Percentiles rank a stretch among this genome's conserved stretches.
phyloP scores from a whole-genome alignment of 768 basidiomycete genomes.

The Podaxis rugospora region DNA sequence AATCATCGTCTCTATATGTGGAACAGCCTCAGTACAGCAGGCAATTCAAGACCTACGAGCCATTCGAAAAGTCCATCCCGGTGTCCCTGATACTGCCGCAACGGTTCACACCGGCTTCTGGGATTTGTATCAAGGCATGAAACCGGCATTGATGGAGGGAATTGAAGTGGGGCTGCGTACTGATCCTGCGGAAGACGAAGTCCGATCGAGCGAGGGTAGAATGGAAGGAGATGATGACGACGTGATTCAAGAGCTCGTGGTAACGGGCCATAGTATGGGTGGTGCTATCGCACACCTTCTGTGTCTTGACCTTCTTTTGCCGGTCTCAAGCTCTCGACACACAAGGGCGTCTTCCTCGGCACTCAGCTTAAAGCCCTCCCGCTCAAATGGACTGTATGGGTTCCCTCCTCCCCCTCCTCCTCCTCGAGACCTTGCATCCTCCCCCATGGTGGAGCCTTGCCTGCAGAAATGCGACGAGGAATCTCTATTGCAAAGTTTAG shows the following conservation, averaged over 20 bases:
- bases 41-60: conserved; percentile 44
- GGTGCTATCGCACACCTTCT: conserved; percentile 48
- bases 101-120: conserved; percentile 54
- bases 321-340: background rate
- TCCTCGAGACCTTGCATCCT: background rate
- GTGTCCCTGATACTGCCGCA: conserved; percentile 22
- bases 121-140: conserved; percentile 43
- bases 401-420: background rate
- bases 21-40: conserved; percentile 40
- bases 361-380: background rate
- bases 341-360: background rate
- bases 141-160: conserved; percentile 25
- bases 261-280: conserved; percentile 60
- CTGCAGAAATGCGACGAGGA: background rate
- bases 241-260: conserved; percentile 35
- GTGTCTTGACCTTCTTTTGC: conserved; percentile 39
- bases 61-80: conserved; percentile 33
- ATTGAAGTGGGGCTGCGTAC: conserved; percentile 31
- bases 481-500: conserved; percentile 20
- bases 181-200: background rate
- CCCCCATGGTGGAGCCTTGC: background rate
- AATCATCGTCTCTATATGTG: conserved; percentile 48
- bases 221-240: background rate
- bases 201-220: background rate
- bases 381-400: background rate